These are phyloP conservation scores for Zygotorulaspora danielsina DNA, from an alignment of 805 yeast genomes.

Conservation along the genomic window DNA sequence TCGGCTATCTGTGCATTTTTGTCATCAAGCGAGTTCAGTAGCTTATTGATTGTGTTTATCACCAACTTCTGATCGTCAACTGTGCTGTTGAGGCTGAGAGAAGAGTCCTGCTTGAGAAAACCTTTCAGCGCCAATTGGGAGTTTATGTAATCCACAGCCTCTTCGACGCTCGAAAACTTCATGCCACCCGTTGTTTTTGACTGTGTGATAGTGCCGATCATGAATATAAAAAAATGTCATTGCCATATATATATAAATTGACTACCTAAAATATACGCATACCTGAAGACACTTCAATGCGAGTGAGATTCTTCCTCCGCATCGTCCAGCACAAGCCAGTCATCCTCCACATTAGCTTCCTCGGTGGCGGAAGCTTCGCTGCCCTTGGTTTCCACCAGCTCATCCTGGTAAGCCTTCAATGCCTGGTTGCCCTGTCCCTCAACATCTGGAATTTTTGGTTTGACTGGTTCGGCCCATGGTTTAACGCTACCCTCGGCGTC, in stretches of 20 bases:
- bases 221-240: slow-evolving; percentile 11
- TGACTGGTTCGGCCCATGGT: slow-evolving; percentile 76
- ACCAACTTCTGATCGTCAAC: slow-evolving; percentile 15
- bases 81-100: slow-evolving; percentile 4
- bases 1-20: slow-evolving; percentile 14
- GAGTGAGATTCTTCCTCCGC: slow-evolving; percentile 17
- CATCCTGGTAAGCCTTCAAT: slow-evolving; percentile 60
- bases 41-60: slow-evolving; percentile 24
- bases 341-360: slow-evolving; percentile 42
- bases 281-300: background rate
- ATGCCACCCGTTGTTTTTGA: slow-evolving; percentile 3
- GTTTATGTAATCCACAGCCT: slow-evolving; percentile 23
- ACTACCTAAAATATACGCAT: slow-evolving; percentile 1
- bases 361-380: slow-evolving; percentile 42
- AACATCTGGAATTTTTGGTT: slow-evolving; percentile 68
- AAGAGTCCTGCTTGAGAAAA: slow-evolving; percentile 13
- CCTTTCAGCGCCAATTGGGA: slow-evolving; percentile 19
- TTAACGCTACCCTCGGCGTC: slow-evolving; percentile 77
- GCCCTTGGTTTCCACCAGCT: slow-evolving; percentile 70
- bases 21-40: slow-evolving; percentile 14
- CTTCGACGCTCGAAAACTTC: slow-evolving; percentile 18
- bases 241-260: slow-evolving; percentile 6
- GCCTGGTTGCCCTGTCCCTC: slow-evolving; percentile 67
- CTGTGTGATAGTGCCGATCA: background rate
- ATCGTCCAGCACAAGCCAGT: slow-evolving; percentile 66